A percentile compares a stretch with the other conserved stretches of the same genome.
Conservation (phyloP, 1,284 basidiomycete genomes). For the Leccinum glutinopallens region DNA sequence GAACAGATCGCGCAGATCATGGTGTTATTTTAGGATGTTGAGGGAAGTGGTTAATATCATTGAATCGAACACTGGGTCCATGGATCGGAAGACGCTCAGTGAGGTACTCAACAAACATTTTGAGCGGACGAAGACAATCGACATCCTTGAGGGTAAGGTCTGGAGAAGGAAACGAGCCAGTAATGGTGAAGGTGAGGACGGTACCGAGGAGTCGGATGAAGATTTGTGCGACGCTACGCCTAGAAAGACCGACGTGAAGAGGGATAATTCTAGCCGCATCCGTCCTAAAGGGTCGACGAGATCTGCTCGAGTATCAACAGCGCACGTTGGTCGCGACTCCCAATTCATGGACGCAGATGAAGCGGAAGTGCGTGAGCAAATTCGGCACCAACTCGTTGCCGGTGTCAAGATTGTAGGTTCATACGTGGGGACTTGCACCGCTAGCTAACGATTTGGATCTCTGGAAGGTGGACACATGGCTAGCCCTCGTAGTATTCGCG, state of each 20-base stretch:
- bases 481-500: constrained; percentile 66
- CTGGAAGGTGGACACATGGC: constrained; percentile 55
- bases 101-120: constrained; percentile 81
- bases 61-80: constrained; percentile 56
- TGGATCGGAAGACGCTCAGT: constrained; percentile 84
- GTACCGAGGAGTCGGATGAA: constrained; percentile 42
- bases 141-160: constrained; percentile 78
- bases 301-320: constrained; percentile 44
- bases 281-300: constrained; percentile 37
- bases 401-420: constrained; percentile 68
- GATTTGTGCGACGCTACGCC: constrained; percentile 56
- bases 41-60: constrained; percentile 85
- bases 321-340: constrained; percentile 59
- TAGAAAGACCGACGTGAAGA: constrained; percentile 48
- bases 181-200: constrained; percentile 39
- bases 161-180: constrained; percentile 39
- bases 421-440: constrained; percentile 6
- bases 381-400: constrained; percentile 78
- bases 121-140: constrained; percentile 84
- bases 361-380: constrained; percentile 80
- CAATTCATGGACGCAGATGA: constrained; percentile 94
- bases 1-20: constrained; percentile 89
- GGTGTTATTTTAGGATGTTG: constrained; percentile 92
- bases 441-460: constrained; percentile 40
- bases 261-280: constrained; percentile 38